Base-by-base conservation (phyloP, 163 green algal genomes). In the Picocystis sp. region DNA sequence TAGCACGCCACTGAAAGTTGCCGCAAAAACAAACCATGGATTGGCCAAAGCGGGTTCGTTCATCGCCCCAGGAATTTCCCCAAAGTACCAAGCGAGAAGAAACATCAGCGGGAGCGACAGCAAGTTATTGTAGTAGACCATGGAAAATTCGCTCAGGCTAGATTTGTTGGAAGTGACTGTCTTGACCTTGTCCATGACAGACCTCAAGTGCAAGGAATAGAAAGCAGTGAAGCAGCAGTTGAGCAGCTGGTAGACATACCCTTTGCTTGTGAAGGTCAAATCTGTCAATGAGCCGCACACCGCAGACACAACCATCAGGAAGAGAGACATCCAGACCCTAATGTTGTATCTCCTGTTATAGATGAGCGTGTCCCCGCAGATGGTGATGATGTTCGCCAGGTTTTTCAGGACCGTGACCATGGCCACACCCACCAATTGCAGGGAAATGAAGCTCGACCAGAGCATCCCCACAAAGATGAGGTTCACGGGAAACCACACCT, bases 41-140 rank as follows among this genome's bases (percentile, higher is more conserved):
- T 45, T 14, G 9, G 3, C n/a, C 55, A 56, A 21, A 25, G 57
- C 22, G 35, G 38, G 45, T 45, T 63, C 50, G 34, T 55, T 3
- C 11, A 43, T 21, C 22, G 66, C 11, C 43, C 35, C 35, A 12
- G 33, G 19, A 5, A 62, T 25, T 65, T 93, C 83, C n/a, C 71
- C 70, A 9, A 63, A 74, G 2, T 53, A 22, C 6, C 72, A 24
- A 29, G 75, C 72, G 22, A 94, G 62, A 14, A 78, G 15, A 2
- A 83, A 23, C 41, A 93, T 77, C 43, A 86, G 65, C 6, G 86
- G 87, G 22, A 94, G 57, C 41, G 71, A 86, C 8, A 95, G 71
- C 50, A 93, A 59, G 61, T 96, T 92, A 76, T 97, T 97, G 69
- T 93, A 89, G 63, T 84, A 91, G 12, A 86, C 78, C 74, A 84